Percentiles rank a stretch among this genome's conserved stretches.
Evolutionary conservation across 495 filamentous ascomycete genomes (phyloP).

Genomic region (Penicillium paradoxum): DNA sequence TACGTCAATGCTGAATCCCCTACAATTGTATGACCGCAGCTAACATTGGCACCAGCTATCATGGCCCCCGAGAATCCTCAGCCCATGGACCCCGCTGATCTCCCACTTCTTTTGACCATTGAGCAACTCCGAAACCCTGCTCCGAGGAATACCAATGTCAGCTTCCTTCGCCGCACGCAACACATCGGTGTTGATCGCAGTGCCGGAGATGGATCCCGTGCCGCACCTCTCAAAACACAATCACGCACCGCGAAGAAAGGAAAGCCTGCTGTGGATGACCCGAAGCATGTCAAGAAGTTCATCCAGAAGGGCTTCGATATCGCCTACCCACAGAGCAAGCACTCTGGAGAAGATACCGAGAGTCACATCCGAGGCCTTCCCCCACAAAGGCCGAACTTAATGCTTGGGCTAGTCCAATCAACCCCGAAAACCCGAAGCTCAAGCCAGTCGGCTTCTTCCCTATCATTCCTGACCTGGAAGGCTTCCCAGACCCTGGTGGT

Average conservation of each 20-base stretch:
- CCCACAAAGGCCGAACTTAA: constrained; percentile 53
- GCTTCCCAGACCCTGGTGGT: constrained; percentile 78
- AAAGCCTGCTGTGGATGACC: constrained; percentile 61
- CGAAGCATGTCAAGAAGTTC: constrained; percentile 72
- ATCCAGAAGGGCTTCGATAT: constrained; percentile 83
- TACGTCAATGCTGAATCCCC: constrained; percentile 42
- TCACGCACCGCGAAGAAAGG: constrained; percentile 38
- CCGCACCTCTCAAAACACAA: constrained; percentile 32
- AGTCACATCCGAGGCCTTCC: constrained; percentile 51
- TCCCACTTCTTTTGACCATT: constrained; percentile 71
- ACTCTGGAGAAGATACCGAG: constrained; percentile 48
- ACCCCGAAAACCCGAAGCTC: constrained; percentile 76
- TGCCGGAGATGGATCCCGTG: constrained; percentile 30
- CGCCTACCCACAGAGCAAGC: constrained; percentile 63
- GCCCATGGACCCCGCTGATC: constrained; percentile 73
- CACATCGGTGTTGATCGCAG: constrained; percentile 75
- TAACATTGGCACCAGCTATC: constrained; percentile 56
- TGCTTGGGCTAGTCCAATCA: constrained; percentile 69
- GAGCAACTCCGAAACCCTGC: constrained; percentile 77
- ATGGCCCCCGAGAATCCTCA: constrained; percentile 66
- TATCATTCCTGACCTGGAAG: constrained; percentile 80
- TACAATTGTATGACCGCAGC: neutral
- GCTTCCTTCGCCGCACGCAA: constrained; percentile 92
- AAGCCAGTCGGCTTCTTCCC: constrained; percentile 76
- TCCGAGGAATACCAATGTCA: constrained; percentile 62